A percentile compares a stretch with the other conserved stretches of the same genome.
These are phyloP conservation scores for Penicillium corylophilum DNA, from an alignment of 2,329 filamentous ascomycete genomes.

Conservation along the genomic window DNA sequence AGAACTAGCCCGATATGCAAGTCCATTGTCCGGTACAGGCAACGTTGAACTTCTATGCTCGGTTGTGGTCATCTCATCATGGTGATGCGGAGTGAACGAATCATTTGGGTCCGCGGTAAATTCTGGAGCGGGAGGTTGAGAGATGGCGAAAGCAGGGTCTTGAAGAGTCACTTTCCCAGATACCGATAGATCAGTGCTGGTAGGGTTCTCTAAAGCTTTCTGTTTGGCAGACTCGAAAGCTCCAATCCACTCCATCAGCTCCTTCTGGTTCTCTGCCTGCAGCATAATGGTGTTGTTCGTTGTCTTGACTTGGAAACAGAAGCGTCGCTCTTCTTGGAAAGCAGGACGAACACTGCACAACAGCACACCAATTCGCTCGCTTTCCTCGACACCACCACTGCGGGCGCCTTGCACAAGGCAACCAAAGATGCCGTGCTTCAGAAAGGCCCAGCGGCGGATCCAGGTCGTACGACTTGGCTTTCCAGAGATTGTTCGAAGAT, in stretches of 20 bases:
- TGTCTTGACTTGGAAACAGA: constrained; percentile 98
- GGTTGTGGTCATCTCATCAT: constrained; percentile 54
- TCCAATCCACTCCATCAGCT: constrained; percentile 92
- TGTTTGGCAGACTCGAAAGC: constrained; percentile 94
- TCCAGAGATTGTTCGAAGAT: constrained; percentile 74
- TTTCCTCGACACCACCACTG: constrained; percentile 83
- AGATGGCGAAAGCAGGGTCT: constrained; percentile 86
- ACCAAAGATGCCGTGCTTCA: constrained; percentile 93
- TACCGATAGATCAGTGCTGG: constrained; percentile 50
- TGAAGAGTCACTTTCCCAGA: constrained; percentile 47
- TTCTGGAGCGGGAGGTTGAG: constrained; percentile 80
- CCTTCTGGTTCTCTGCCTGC: constrained; percentile 86
- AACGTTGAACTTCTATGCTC: constrained; percentile 65
- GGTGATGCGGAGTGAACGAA: constrained; percentile 56
- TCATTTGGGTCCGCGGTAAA: constrained; percentile 81
- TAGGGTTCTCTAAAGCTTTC: constrained; percentile 76
- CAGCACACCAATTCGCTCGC: constrained; percentile 91
- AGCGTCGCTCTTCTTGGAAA: constrained; percentile 86
- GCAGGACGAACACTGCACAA: constrained; percentile 91
- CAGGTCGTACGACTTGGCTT: constrained; percentile 89
- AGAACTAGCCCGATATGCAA: constrained; percentile 65
- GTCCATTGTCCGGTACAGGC: constrained; percentile 63
- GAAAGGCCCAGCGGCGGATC: constrained; percentile 92
- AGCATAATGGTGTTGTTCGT: constrained; percentile 87
- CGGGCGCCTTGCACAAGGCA: constrained; percentile 82